Evolutionary conservation across 192 early-diverging fungal genomes (phyloP).

Genomic region (Coemansia pectinata): DNA sequence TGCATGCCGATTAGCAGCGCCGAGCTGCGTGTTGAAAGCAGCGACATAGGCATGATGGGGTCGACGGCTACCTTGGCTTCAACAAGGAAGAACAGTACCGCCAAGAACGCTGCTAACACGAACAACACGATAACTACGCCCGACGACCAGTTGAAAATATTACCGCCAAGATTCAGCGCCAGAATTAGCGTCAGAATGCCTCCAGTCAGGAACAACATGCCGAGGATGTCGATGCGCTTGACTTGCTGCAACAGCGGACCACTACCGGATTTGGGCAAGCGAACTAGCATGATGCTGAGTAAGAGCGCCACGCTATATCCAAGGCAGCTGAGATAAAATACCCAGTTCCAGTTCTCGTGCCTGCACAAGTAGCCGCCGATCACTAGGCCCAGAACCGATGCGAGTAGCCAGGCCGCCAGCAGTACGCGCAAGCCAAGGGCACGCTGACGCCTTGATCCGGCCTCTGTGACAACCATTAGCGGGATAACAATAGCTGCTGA

Average conservation of each 20-base stretch:
- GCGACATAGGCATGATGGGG: slow-evolving; percentile 26
- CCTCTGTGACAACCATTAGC: slow-evolving; percentile 54
- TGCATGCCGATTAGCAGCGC: slow-evolving; percentile 20
- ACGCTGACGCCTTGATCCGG: slow-evolving; percentile 27
- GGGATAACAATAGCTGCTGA: slow-evolving; percentile 51
- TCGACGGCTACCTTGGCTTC: slow-evolving; percentile 66
- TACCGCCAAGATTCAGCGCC: slow-evolving; percentile 62
- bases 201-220: slow-evolving; percentile 48
- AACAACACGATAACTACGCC: slow-evolving; percentile 59
- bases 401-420: slow-evolving; percentile 39
- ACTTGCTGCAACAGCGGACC: slow-evolving; percentile 27
- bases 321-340: slow-evolving; percentile 50
- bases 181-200: slow-evolving; percentile 53
- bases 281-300: slow-evolving; percentile 35
- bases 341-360: slow-evolving; percentile 54
- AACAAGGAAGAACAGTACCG: slow-evolving; percentile 61
- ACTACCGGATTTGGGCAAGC: slow-evolving; percentile 11
- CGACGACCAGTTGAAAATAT: slow-evolving; percentile 63
- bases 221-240: slow-evolving; percentile 54
- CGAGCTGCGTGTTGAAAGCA: slow-evolving; percentile 58
- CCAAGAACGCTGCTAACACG: slow-evolving; percentile 52
- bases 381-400: slow-evolving; percentile 60
- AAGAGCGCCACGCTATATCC: slow-evolving; percentile 40
- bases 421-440: slow-evolving; percentile 27
- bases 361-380: slow-evolving; percentile 51